Base-by-base conservation (phyloP, 805 yeast genomes). In the Komagataella ulmi region DNA sequence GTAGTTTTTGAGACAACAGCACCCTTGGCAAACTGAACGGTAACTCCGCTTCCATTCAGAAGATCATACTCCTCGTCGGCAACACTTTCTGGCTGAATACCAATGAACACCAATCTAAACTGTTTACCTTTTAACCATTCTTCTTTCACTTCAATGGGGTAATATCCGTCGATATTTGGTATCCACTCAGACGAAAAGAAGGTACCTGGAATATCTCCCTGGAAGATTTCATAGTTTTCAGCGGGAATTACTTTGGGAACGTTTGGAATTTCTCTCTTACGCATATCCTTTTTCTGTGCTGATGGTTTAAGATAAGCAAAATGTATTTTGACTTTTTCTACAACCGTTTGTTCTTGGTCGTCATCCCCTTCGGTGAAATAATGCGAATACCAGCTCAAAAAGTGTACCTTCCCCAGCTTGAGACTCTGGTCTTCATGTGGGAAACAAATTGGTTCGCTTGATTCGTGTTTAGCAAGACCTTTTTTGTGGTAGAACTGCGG, bases 401-500 rank as follows among this genome's bases (percentile, higher is more conserved):
- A 88, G 59, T 86, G 85, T 0, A 86, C 77, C 51, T 74, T 67
- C 36, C 76, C 95, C 53, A 76, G 64, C 56, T 76, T 74, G 67
- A 85, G 71, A 45, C 69, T 72, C 10, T 73, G 59, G 53, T 80
- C 75, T 58, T 85, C 90, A 40, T 69, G 71, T 10, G 96, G 97
- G 18, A 86, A 77, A 65, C 97, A 88, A 65, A 88, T 86, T n/a
- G 97, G 97, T 50, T 72, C 93, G 45, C 88, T 77, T 1, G 69
- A 59, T 17, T 66, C 63, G 54, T 70, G 66, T 57, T 80, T 79
- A 30, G 80, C 82, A 44, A 71, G 54, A 7, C 90, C 91, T 61
- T 81, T 83, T 57, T 73, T 75, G 59, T 69, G 73, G 62, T 85
- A 88, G 49, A 76, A 67, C 51, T 83, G 83, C 2, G 97, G 97